Evolutionary conservation across 139 green algal species (phyloP).

Genomic region (Coelastrella sp.): DNA sequence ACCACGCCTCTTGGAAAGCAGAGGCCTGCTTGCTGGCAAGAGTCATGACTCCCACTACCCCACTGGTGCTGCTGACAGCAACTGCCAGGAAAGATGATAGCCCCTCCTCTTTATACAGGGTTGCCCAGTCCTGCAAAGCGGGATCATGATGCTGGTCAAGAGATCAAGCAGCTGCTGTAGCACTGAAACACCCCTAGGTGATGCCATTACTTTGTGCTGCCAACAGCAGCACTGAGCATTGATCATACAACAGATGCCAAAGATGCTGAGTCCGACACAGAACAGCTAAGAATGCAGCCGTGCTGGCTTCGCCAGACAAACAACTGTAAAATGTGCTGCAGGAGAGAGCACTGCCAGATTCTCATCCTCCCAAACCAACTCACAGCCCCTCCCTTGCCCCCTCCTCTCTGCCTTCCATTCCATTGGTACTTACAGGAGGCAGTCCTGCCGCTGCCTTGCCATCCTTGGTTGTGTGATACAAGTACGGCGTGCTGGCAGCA

Average conservation of each 20-base stretch:
- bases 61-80: background rate
- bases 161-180: background rate
- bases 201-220: background rate
- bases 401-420: background rate
- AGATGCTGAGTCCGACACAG: background rate
- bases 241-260: background rate
- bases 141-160: background rate
- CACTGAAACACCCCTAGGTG: background rate
- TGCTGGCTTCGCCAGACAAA: background rate
- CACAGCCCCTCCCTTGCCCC: background rate
- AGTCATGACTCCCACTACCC: background rate
- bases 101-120: background rate
- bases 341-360: background rate
- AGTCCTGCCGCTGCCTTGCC: background rate
- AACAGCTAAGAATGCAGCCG: background rate
- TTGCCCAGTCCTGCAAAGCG: background rate
- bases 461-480: background rate
- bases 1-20: background rate
- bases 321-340: too few relatives aligned
- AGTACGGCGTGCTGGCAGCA: background rate
- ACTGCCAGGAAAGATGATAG: background rate
- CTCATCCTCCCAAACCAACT: background rate
- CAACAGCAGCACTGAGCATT: background rate
- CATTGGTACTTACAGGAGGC: background rate
- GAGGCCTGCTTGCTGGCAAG: background rate